Evolutionary conservation across 768 basidiomycete species (phyloP), one percentile per base, ranked within the genome.

Genomic region (Kwoniella newhampshirensis): DNA sequence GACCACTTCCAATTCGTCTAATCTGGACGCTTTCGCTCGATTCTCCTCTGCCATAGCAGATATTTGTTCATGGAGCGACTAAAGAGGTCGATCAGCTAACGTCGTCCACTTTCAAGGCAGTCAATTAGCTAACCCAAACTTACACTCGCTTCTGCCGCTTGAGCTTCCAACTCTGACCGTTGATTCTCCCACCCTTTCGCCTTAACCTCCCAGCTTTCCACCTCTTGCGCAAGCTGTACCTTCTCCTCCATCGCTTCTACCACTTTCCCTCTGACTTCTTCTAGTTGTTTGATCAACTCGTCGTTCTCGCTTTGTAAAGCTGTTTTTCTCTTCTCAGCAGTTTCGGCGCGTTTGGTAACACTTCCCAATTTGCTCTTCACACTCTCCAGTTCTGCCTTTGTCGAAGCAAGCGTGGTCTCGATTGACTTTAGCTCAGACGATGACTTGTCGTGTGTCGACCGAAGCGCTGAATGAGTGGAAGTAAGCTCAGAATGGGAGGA

Each of bases 251-350:
- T 68, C 3, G 71, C 51, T 35, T 62, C 59, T 13, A 68, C 64
- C n/a, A 75, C 67, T 48, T 64, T 67, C n/a, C 62, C 68, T 39
- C 73, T 51, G 11, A 76, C 66, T 55, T 76, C 75, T 51, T 75
- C 71, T 32, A 76, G 54, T 55, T 75, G 75, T 18, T 42, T 56
- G 9, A 76, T 54, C 15, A 76, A 47, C 26, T 68, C 70, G 30
- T 58, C 70, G 42, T 76, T 76, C 52, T 76, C 75, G 40, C 40
- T 45, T 39, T 73, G 68, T 23, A 76, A 48, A 0, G 66, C 71
- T 13, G 51, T 32, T n/a, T 63, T 55, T 27, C 71, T 63, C 57
- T 64, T 66, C 50, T 68, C 66, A 5, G 67, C 66, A 28, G 51
- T 52, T 17, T 76, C 75, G 12, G 65, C 67, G 0, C 68, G 63